Evolutionary conservation across 106 monocot genomes (phyloP), one percentile per base, ranked within the genome.

Genomic region (Acorus calamus): DNA sequence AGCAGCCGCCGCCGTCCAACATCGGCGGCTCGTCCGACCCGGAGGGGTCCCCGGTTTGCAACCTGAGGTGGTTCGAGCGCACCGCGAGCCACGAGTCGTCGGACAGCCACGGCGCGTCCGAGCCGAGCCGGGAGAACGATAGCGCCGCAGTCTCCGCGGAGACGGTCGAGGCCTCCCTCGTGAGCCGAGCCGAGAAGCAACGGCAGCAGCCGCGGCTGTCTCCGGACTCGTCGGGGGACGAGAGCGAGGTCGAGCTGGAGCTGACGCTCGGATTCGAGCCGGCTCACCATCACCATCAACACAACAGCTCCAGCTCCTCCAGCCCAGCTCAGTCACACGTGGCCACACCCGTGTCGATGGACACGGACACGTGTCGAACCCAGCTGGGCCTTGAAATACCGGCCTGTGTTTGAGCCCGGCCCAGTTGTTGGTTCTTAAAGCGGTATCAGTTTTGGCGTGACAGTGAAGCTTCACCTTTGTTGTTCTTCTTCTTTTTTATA

Each of bases 211-310:
- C 28, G 28, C 28, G 28, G 28, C 28, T 28, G 28, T 28, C 28
- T 28, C 28, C 28, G 28, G 50, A 47, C 6, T 13, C 9, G n/a
- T 47, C 8, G 28, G 28, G n/a, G n/a, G 66, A 57, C 7, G 81
- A 63, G 53, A 63, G 63, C 41, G 77, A 63, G 44, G 68, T 77
- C 4, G 79, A 60, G 57, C 73, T 86, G 1, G 79, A 86, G 50
- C 79, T 86, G 44, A 86, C 70, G 5, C 81, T 86, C 8, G 82
- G 82, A 4, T 55, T 76, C 48, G 67, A 62, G 48, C 68, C 68
- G 7, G 57, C 14, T 28, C 28, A 28, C n/a, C n/a, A n/a, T n/a
- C n/a, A n/a, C 28, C 28, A 28, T 1, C 28, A 28, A 28, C 28
- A 28, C 28, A 28, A 28, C 28, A 28, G 28, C 28, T 28, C 28